Evolutionary conservation across 306 rosid genomes (phyloP).

Genomic region (Lagenaria siceraria): DNA sequence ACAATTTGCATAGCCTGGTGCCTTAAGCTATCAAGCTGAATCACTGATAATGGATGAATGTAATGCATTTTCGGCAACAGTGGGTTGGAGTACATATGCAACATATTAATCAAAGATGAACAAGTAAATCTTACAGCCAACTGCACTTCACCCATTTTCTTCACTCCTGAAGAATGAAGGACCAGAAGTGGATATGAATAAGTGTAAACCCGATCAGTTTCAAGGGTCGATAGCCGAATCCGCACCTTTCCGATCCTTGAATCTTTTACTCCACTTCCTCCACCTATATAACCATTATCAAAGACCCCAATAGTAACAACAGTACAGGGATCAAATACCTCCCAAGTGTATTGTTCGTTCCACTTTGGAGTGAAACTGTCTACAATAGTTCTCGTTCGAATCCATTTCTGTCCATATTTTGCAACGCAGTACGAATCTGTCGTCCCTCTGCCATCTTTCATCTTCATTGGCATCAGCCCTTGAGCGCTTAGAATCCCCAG

Average conservation of each 20-base stretch:
- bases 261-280: constrained; percentile 53
- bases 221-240: constrained; percentile 72
- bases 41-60: constrained; percentile 70
- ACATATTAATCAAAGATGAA: constrained; percentile 59
- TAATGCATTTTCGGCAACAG: constrained; percentile 93
- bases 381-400: constrained; percentile 63
- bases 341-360: constrained; percentile 95
- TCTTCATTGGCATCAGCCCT: constrained; percentile 75
- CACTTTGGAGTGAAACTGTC: constrained; percentile 63
- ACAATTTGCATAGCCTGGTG: constrained; percentile 82
- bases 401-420: constrained; percentile 88
- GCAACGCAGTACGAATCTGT: constrained; percentile 85
- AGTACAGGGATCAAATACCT: constrained; percentile 76
- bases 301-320: constrained; percentile 69
- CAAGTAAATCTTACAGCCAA: constrained; percentile 80
- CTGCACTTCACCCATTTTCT: constrained; percentile 82
- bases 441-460: constrained; percentile 57
- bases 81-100: constrained; percentile 61
- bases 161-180: constrained; percentile 67
- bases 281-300: constrained; percentile 64
- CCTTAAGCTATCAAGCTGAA: constrained; percentile 66
- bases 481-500: constrained; percentile 70
- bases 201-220: constrained; percentile 72
- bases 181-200: constrained; percentile 77
- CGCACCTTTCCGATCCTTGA: constrained; percentile 74